Evolutionary conservation across 2,329 filamentous ascomycete genomes (phyloP).

Genomic region (Fusarium sp.): DNA sequence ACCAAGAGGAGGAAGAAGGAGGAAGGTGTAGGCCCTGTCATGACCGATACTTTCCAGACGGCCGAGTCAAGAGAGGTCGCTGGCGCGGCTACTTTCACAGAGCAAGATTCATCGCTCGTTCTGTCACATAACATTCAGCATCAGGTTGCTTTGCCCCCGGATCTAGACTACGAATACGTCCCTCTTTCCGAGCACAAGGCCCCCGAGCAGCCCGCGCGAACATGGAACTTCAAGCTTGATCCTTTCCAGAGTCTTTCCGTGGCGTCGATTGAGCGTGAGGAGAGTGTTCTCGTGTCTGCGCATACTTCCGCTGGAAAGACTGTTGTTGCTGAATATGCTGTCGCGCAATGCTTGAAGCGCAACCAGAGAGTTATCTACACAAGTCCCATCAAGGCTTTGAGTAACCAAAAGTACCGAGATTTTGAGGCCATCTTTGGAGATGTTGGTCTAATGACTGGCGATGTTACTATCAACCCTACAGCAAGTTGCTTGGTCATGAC

Average conservation of each 20-base stretch:
- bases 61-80: slow-evolving; percentile 93
- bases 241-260: slow-evolving; percentile 97
- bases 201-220: slow-evolving; percentile 86
- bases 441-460: slow-evolving; percentile 97
- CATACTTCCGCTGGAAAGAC: slow-evolving; percentile 99
- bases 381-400: slow-evolving; percentile 97
- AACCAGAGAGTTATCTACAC: slow-evolving; percentile 99
- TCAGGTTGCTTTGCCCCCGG: slow-evolving; percentile 93
- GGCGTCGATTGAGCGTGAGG: slow-evolving; percentile 92
- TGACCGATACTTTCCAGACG: slow-evolving; percentile 95
- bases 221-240: slow-evolving; percentile 91
- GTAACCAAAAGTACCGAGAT: slow-evolving; percentile 98
- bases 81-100: slow-evolving; percentile 75
- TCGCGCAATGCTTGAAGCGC: slow-evolving; percentile 95
- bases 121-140: slow-evolving; percentile 98
- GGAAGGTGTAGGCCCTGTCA: slow-evolving; percentile 75
- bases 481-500: slow-evolving; percentile 99
- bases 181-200: slow-evolving; percentile 95
- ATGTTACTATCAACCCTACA: slow-evolving; percentile 99
- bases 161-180: slow-evolving; percentile 93
- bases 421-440: slow-evolving; percentile 96
- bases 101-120: slow-evolving; percentile 78
- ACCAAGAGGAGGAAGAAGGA: slow-evolving; percentile 74
- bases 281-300: slow-evolving; percentile 96
- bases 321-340: slow-evolving; percentile 97